These are phyloP conservation scores for Picocystis sp. DNA, from an alignment of 163 green algal genomes.

Conservation along the genomic window DNA sequence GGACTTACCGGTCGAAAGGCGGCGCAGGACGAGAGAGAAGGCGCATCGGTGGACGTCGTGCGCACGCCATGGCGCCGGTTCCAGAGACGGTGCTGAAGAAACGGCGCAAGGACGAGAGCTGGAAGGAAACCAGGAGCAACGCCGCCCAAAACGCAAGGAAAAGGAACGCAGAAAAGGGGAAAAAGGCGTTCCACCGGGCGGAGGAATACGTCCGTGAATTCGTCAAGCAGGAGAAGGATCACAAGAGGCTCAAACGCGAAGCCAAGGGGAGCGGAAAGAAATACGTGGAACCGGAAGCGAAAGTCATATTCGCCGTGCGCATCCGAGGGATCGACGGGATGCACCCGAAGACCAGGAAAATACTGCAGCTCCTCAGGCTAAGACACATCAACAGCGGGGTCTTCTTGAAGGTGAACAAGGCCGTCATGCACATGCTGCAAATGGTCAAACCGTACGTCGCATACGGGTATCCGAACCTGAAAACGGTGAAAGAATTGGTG, in stretches of 20 bases:
- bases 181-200: slow-evolving; percentile 90
- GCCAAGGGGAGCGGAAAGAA: slow-evolving; percentile 76
- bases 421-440: slow-evolving; percentile 86
- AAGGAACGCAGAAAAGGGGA: slow-evolving; percentile 39
- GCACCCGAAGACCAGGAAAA: slow-evolving; percentile 38
- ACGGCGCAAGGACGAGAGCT: slow-evolving; percentile 75
- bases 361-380: slow-evolving; percentile 93
- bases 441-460: slow-evolving; percentile 95
- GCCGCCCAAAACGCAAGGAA: slow-evolving; percentile 43
- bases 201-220: slow-evolving; percentile 96
- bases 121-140: slow-evolving; percentile 50
- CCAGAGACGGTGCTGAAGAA: slow-evolving; percentile 80
- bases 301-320: slow-evolving; percentile 89
- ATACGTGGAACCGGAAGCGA: slow-evolving; percentile 85
- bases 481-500: slow-evolving; percentile 95
- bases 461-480: slow-evolving; percentile 95
- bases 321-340: slow-evolving; percentile 37
- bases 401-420: slow-evolving; percentile 79
- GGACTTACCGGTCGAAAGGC: too few relatives aligned
- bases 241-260: slow-evolving; percentile 73
- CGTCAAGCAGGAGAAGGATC: slow-evolving; percentile 63
- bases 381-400: slow-evolving; percentile 95
- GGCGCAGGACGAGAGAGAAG: too few relatives aligned
- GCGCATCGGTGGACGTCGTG: too few relatives aligned
- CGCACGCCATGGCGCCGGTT: slow-evolving; percentile 13